Percentiles rank a stretch among this genome's conserved stretches.
Conservation (phyloP, 2,329 filamentous ascomycete genomes). For the Xylaria sp. region DNA sequence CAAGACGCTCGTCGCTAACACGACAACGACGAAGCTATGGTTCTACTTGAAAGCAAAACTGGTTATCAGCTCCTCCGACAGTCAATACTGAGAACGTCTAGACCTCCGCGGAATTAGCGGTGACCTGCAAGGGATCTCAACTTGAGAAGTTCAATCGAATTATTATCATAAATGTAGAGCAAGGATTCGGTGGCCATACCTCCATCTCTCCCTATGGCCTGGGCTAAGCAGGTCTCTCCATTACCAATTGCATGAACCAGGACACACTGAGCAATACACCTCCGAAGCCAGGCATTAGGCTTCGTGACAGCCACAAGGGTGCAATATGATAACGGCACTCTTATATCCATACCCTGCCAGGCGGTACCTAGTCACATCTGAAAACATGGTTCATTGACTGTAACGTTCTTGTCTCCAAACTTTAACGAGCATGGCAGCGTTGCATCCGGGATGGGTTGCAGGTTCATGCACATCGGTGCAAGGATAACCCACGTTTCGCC, state of each 20-base stretch:
- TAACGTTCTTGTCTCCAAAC: slow-evolving; percentile 3
- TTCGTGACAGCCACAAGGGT: neutral
- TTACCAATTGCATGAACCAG: neutral
- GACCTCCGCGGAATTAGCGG: too few relatives aligned
- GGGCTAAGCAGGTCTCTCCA: neutral
- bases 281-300: neutral
- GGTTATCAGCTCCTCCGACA: too few relatives aligned
- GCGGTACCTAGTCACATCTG: neutral
- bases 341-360: slow-evolving; percentile 4
- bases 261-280: neutral
- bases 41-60: too few relatives aligned
- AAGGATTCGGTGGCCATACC: neutral
- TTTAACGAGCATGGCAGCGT: slow-evolving; percentile 6
- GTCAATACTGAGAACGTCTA: too few relatives aligned
- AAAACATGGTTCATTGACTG: slow-evolving; percentile 4
- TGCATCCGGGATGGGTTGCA: slow-evolving; percentile 15
- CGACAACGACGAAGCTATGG: too few relatives aligned
- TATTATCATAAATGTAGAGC: neutral
- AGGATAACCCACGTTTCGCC: slow-evolving; percentile 17
- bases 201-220: neutral
- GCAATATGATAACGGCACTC: neutral
- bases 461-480: slow-evolving; percentile 13
- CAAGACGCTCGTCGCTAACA: too few relatives aligned
- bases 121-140: too few relatives aligned
- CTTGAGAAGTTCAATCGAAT: too few relatives aligned